A percentile compares a stretch with the other conserved stretches of the same genome.
Conservation (phyloP, 2,329 filamentous ascomycete genomes). For the Pyrenophora tritici-repentis region DNA sequence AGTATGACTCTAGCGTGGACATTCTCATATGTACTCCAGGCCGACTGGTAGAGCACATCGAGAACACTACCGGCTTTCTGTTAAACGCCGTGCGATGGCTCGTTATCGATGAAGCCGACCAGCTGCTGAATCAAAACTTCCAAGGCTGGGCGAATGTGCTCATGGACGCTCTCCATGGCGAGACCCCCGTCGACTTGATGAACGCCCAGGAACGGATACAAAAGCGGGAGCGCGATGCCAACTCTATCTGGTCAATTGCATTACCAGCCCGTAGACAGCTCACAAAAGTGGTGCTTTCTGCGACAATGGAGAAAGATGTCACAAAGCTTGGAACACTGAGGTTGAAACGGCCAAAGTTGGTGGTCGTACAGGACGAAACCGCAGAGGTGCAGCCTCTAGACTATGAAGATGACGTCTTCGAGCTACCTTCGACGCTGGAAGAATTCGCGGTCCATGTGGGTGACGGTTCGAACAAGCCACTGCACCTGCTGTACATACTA, state of each 20-base stretch:
- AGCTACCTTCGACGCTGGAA: slow-evolving; percentile 59
- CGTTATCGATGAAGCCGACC: slow-evolving; percentile 91
- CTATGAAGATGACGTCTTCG: slow-evolving; percentile 50
- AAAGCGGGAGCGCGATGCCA: slow-evolving; percentile 46
- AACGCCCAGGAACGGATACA: slow-evolving; percentile 60
- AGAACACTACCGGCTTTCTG: slow-evolving; percentile 79
- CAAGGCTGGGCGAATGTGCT: slow-evolving; percentile 85
- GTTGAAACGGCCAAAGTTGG: slow-evolving; percentile 73
- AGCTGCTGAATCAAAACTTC: slow-evolving; percentile 87
- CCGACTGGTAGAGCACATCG: slow-evolving; percentile 87
- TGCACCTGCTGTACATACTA: slow-evolving; percentile 82
- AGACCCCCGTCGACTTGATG: slow-evolving; percentile 54
- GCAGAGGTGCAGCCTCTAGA: slow-evolving; percentile 25
- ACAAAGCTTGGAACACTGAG: slow-evolving; percentile 76
- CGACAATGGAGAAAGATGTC: slow-evolving; percentile 87
- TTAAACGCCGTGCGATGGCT: slow-evolving; percentile 83
- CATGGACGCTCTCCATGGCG: slow-evolving; percentile 61
- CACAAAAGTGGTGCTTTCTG: slow-evolving; percentile 84
- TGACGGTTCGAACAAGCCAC: slow-evolving; percentile 64
- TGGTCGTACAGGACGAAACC: slow-evolving; percentile 69
- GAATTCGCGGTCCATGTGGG: slow-evolving; percentile 57
- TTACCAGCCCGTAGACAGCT: slow-evolving; percentile 53
- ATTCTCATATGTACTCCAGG: slow-evolving; percentile 91
- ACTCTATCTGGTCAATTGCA: slow-evolving; percentile 39
- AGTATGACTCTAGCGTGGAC: slow-evolving; percentile 75